Conservation (phyloP, 345 rosid genomes). For the Raphanus raphanistrum region DNA sequence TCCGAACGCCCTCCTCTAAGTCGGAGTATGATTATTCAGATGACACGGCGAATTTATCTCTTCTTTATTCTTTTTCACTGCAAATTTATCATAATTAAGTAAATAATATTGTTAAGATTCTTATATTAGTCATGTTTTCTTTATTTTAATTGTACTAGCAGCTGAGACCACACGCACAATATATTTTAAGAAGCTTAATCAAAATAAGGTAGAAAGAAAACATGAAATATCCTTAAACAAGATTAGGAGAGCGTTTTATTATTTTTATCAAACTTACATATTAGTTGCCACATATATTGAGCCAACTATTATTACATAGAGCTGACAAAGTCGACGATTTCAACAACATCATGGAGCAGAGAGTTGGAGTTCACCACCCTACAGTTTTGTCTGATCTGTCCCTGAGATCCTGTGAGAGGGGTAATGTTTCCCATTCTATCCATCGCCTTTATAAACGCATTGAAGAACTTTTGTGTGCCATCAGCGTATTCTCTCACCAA, state of each 20-base stretch:
- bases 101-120: not conserved
- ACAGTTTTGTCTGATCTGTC: conserved; percentile 58
- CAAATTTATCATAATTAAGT: not conserved
- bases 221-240: not conserved
- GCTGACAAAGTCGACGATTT: conserved; percentile 1
- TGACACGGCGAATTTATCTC: too few relatives aligned
- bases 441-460: conserved; percentile 36
- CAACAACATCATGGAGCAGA: conserved; percentile 4
- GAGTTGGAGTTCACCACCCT: conserved; percentile 36
- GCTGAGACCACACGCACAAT: not conserved
- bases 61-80: too few relatives aligned
- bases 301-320: conserved; percentile 20
- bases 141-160: not conserved
- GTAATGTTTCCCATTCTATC: conserved; percentile 27
- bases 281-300: not conserved
- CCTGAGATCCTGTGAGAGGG: conserved; percentile 49
- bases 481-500: conserved; percentile 46
- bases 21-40: too few relatives aligned
- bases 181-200: not conserved
- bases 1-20: too few relatives aligned
- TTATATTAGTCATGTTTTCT: not conserved
- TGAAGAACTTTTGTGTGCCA: conserved; percentile 40
- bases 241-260: not conserved
- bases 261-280: not conserved
- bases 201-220: not conserved